Evolutionary conservation across 2,329 filamentous ascomycete genomes (phyloP).

Genomic region (Phialophora verrucosa): DNA sequence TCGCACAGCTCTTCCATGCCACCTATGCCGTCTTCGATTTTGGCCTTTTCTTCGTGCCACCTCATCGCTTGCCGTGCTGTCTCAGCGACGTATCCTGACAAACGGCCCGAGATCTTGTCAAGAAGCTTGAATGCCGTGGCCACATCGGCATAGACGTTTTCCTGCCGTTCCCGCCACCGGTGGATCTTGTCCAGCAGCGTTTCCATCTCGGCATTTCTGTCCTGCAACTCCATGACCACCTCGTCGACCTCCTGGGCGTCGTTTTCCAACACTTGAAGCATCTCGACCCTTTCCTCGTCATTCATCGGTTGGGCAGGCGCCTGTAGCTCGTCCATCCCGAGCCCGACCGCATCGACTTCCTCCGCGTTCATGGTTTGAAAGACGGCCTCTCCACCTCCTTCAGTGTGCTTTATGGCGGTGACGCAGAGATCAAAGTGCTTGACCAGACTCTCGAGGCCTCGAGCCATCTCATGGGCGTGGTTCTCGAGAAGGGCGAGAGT

Average conservation of each 20-base stretch:
- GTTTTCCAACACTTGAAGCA: conserved; percentile 74
- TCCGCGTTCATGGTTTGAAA: conserved; percentile 67
- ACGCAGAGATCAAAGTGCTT: conserved; percentile 93
- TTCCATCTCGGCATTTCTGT: conserved; percentile 79
- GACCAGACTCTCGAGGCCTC: conserved; percentile 78
- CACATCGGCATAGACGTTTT: conserved; percentile 58
- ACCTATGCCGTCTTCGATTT: conserved; percentile 70
- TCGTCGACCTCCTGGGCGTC: conserved; percentile 66
- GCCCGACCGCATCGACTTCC: conserved; percentile 55
- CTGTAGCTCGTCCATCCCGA: conserved; percentile 43
- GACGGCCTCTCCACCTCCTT: conserved; percentile 74
- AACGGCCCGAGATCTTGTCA: conserved; percentile 68
- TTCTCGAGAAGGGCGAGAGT: conserved; percentile 69
- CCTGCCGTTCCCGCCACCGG: conserved; percentile 65
- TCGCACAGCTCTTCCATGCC: conserved; percentile 77
- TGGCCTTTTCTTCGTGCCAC: conserved; percentile 77
- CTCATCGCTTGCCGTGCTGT: conserved; percentile 55
- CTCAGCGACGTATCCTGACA: conserved; percentile 60
- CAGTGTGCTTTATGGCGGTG: conserved; percentile 86
- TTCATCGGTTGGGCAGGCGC: conserved; percentile 71
- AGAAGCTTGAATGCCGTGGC: conserved; percentile 71
- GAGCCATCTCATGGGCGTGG: conserved; percentile 82
- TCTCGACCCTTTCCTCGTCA: conserved; percentile 76
- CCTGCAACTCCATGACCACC: conserved; percentile 71
- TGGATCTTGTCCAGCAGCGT: conserved; percentile 67